phyloP scores from a whole-genome alignment of 495 filamentous ascomycete species.

The Tuber magnatum region DNA sequence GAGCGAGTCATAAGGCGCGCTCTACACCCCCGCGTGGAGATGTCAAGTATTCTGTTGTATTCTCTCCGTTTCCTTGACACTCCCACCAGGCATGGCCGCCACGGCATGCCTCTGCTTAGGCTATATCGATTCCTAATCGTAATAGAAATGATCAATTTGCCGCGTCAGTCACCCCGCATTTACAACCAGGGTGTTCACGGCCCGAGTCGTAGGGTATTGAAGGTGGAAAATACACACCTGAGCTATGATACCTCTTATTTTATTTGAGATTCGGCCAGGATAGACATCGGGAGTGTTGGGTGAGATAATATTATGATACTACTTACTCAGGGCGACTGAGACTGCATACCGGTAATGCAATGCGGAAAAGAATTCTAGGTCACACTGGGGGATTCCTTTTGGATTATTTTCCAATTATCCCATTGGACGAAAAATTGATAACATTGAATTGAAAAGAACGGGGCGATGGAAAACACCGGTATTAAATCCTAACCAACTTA shows the following conservation, averaged over 20 bases:
- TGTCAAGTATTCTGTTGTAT: neutral
- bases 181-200: neutral
- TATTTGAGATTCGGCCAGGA: neutral
- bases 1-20: neutral
- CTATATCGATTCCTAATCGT: accelerated
- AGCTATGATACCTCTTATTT: neutral
- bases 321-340: neutral
- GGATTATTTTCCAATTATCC: neutral
- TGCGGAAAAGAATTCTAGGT: neutral
- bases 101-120: too few species aligned
- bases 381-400: neutral
- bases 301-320: neutral
- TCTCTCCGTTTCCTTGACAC: neutral
- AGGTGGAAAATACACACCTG: neutral
- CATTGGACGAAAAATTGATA: neutral
- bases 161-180: neutral
- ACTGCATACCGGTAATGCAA: neutral
- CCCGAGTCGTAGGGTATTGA: neutral
- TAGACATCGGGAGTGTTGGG: neutral
- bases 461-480: neutral
- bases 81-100: neutral
- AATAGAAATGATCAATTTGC: neutral
- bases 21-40: neutral
- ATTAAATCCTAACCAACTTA: neutral
- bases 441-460: neutral